Percentiles rank a stretch among this genome's conserved stretches.
These are phyloP conservation scores for Pseudocercospora fijiensis DNA, from an alignment of 2,329 filamentous ascomycete species.

Conservation along the genomic window DNA sequence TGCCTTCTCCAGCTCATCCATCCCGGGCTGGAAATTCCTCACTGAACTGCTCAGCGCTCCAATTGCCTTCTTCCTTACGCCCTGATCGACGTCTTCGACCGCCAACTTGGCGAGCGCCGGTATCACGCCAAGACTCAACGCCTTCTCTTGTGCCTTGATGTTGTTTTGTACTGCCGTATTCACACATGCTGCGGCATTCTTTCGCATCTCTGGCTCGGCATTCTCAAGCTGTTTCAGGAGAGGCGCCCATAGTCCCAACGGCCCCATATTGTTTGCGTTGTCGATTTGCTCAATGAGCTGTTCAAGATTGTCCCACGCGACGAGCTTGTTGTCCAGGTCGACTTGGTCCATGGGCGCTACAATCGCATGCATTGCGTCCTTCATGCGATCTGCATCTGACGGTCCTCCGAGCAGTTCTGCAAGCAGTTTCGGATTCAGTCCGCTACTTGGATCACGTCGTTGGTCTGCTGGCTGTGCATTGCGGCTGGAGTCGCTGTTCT, in stretches of 20 bases:
- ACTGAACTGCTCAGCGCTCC: conserved; percentile 83
- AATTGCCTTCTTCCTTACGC: conserved; percentile 80
- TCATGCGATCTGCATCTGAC: conserved; percentile 90
- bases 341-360: conserved; percentile 55
- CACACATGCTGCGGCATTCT: conserved; percentile 90
- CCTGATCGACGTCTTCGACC: conserved; percentile 57
- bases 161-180: conserved; percentile 98
- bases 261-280: conserved; percentile 91
- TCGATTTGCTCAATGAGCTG: conserved; percentile 89
- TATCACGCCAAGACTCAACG: conserved; percentile 64
- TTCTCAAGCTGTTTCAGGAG: conserved; percentile 69
- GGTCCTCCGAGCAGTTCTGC: conserved; percentile 76
- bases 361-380: conserved; percentile 75
- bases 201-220: conserved; percentile 69
- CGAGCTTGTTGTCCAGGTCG: conserved; percentile 71
- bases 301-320: conserved; percentile 93
- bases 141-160: conserved; percentile 73
- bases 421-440: conserved; percentile 68
- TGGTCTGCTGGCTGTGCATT: conserved; percentile 36
- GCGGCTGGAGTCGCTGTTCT: conserved; percentile 56
- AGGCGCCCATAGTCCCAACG: conserved; percentile 76
- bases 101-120: conserved; percentile 67
- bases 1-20: conserved; percentile 65
- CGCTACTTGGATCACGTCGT: conserved; percentile 40
- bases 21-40: conserved; percentile 81